Evolutionary conservation across 371 early-diverging fungal genomes (phyloP), one percentile per base, ranked within the genome.

Genomic region (Lichtheimia ramosa): DNA sequence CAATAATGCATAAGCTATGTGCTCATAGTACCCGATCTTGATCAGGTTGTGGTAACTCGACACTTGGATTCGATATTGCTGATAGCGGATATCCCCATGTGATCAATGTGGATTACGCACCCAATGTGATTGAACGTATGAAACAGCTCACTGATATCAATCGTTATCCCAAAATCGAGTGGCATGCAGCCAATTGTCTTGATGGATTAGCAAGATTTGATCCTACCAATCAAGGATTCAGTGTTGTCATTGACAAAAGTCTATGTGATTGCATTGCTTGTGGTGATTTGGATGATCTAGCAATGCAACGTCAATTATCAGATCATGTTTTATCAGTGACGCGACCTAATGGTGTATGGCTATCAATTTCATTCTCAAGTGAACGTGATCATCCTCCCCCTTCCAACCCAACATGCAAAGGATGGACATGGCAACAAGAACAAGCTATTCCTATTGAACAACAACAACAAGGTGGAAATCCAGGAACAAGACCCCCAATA

Each of bases 11-110:
- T 41, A 15, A 13, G 23, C 28, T 13, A 13, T 42, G 18, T 41
- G 39, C 43, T 4, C 41, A 16, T 43, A 39, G 15, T n/a, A 18
- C 6, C 24, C 28, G 7, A 28, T 28, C 28, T 7, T 28, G 28
- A 28, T 43, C 41, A 70, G 87, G 87, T 1, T 82, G 82, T 61
- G 87, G 87, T 0, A 87, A 84, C 63, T 79, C 79, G 10, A 61
- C 54, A 2, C 66, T 87, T n/a, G 66, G 73, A 1, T 66, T 76
- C 51, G 79, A 83, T 20, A 49, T 83, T 56, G 64, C 64, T 5
- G 69, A 75, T 23, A 24, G 34, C 41, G 82, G 82, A 4, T 70
- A 70, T 43, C 27, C 43, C 10, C 49, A 54, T 6, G 53, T 81
- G 27, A 48, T 68, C 40, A 81, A 76, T 64, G 64, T 81, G 2